A percentile compares a stretch with the other conserved stretches of the same genome.
Conservation (phyloP, 2,329 filamentous ascomycete genomes). For the Neonectria ditissima region DNA sequence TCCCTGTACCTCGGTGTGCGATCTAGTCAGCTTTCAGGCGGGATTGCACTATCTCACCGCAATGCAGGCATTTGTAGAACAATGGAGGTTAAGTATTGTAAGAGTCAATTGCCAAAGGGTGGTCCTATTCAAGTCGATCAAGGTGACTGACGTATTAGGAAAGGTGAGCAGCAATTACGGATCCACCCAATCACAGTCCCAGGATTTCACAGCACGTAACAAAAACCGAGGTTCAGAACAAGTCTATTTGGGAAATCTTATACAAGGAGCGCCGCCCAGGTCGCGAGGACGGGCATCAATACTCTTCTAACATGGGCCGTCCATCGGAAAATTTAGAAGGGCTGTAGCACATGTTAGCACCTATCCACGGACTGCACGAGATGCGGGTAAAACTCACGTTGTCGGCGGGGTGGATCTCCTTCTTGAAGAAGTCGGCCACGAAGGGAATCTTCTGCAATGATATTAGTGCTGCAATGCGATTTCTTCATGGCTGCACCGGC, state of each 20-base stretch:
- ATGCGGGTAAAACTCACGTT: slow-evolving; percentile 63
- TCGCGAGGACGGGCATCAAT: slow-evolving; percentile 42
- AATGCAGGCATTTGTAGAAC: neutral
- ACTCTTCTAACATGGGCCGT: slow-evolving; percentile 44
- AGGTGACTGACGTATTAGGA: neutral
- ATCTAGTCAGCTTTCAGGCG: neutral
- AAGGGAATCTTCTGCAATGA: slow-evolving; percentile 65
- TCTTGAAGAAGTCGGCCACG: slow-evolving; percentile 62
- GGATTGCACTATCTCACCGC: neutral
- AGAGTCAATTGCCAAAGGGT: neutral
- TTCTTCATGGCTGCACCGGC: neutral
- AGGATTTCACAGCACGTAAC: slow-evolving; percentile 43
- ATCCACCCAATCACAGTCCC: slow-evolving; percentile 38
- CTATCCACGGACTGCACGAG: neutral
- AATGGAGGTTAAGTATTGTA: neutral
- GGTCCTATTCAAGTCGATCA: neutral
- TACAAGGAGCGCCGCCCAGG: slow-evolving; percentile 50
- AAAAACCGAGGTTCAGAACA: slow-evolving; percentile 41
- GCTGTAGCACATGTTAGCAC: slow-evolving; percentile 47
- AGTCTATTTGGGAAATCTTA: slow-evolving; percentile 54
- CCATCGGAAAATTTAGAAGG: slow-evolving; percentile 54
- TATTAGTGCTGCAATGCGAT: slow-evolving; percentile 37
- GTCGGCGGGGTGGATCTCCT: slow-evolving; percentile 69
- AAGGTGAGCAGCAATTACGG: neutral
- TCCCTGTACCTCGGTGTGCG: neutral